Base-by-base conservation (phyloP, 1,139 yeast genomes). In the Suhomyces maxii region DNA sequence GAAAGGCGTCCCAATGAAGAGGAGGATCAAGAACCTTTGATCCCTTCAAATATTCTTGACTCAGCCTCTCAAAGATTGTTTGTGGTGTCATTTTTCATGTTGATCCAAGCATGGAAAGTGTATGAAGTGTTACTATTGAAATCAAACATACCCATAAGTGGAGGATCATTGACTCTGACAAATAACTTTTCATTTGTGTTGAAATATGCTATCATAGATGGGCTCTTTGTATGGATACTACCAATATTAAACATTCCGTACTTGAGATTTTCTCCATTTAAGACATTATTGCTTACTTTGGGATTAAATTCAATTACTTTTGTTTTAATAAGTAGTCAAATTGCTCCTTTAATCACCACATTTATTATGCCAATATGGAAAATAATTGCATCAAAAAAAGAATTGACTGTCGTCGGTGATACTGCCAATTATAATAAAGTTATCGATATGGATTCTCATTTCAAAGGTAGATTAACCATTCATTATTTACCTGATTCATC, bases 401-500 rank as follows among this genome's bases (percentile, higher is more conserved):
- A 89, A 57, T 65, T 89, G 45, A 82, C 93, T 2, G 69, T 91
- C 5, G 71, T 81, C 9, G 97, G 95, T 13, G 78, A 76, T 42
- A 60, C 74, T 11, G 70, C 76, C 7, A 68, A 65, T 41, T 55
- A 75, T 1, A 62, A 64, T n/a, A 60, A 69, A 46, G 68, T 83
- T 7, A 59, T 79, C 23, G 88, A 89, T 55, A 76, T 84, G 46
- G 79, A 88, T 32, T 70, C 84, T 3, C 95, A 90, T 61, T 86
- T 93, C 60, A 84, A 82, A 56, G 99, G 98, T 41, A 82, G 82
- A 47, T 87, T 88, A 59, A 87, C 93, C 2, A 86, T 93, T 54
- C 87, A 91, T 56, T 88, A 88, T 54, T 71, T 95, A 37, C 99
- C 99, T 0, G 98, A 93, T 61, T 87, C 96, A 37, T 85, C 95